A percentile compares a stretch with the other conserved stretches of the same genome.
phyloP scores from a whole-genome alignment of 1,284 basidiomycete genomes.

The Lignosus rhinocerotis region DNA sequence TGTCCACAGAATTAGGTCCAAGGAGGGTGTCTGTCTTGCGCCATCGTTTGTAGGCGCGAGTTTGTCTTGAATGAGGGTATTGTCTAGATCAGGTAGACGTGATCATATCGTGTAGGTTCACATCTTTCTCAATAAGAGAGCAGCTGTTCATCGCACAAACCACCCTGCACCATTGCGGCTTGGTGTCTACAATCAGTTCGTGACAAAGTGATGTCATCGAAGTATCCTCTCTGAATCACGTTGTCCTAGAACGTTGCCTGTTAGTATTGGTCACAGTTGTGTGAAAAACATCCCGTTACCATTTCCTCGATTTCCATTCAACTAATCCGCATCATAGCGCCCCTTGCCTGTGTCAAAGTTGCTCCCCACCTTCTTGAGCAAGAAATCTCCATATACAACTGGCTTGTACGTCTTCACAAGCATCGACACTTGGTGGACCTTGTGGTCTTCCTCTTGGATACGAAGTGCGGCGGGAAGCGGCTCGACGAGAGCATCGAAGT shows the following conservation, averaged over 20 bases:
- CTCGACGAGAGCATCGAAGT: slow-evolving; percentile 65
- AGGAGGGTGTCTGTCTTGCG: slow-evolving; percentile 80
- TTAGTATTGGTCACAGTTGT: too few species aligned
- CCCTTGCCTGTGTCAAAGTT: slow-evolving; percentile 60
- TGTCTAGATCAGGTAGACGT: neutral
- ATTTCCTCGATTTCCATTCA: too few species aligned
- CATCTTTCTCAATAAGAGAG: neutral
- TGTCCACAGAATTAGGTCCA: slow-evolving; percentile 83
- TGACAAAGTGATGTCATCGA: too few species aligned
- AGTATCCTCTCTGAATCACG: too few species aligned
- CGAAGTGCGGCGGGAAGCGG: slow-evolving; percentile 60
- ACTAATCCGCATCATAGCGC: slow-evolving; percentile 34
- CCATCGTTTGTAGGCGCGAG: slow-evolving; percentile 84
- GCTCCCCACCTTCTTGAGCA: slow-evolving; percentile 66
- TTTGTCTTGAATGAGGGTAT: slow-evolving; percentile 55
- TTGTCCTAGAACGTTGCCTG: too few species aligned
- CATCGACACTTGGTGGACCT: slow-evolving; percentile 5
- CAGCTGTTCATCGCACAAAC: neutral
- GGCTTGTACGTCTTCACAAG: slow-evolving; percentile 39
- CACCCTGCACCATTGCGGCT: too few species aligned
- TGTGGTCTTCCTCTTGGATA: slow-evolving; percentile 35
- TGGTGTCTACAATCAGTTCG: too few species aligned
- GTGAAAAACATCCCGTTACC: too few species aligned
- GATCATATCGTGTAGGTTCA: neutral
- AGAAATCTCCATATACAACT: slow-evolving; percentile 74